phyloP scores from a whole-genome alignment of 78 protist genomes.

The Guillardia theta region DNA sequence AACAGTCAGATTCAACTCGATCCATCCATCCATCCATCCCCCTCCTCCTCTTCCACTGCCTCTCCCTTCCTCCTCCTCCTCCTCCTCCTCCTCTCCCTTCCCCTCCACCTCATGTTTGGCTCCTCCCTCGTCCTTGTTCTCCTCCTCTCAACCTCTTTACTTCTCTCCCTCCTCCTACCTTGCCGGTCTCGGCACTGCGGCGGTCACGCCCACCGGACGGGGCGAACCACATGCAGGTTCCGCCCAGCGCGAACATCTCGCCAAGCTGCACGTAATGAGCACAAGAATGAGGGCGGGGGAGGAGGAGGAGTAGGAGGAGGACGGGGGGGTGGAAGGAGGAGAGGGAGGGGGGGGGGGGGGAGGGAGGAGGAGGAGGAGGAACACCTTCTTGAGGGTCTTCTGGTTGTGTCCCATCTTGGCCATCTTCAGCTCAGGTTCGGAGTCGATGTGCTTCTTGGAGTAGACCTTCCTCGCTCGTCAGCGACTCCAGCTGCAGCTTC shows the following conservation, averaged over 20 bases:
- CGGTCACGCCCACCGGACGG: conserved; percentile 3
- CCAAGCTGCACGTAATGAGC: neutral
- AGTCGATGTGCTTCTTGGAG: conserved; percentile 22
- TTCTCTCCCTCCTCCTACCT: neutral
- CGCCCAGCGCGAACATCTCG: no score
- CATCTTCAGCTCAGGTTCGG: neutral
- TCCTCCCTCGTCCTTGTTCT: neutral
- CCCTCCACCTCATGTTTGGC: neutral
- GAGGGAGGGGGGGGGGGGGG: neutral
- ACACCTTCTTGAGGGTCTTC: neutral
- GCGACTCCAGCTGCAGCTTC: neutral
- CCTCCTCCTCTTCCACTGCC: neutral
- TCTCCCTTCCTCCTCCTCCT: neutral
- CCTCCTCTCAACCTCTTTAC: neutral
- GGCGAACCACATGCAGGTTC: no score
- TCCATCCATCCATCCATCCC: neutral
- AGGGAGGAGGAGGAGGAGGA: neutral
- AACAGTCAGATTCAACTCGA: neutral
- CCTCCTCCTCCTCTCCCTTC: neutral
- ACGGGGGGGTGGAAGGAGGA: neutral
- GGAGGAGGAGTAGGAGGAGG: neutral
- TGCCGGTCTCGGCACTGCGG: neutral
- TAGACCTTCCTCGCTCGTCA: neutral
- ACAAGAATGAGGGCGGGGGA: neutral
- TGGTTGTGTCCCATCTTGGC: conserved; percentile 6